phyloP scores from a whole-genome alignment of 495 filamentous ascomycete species.

The Daldinia loculata region DNA sequence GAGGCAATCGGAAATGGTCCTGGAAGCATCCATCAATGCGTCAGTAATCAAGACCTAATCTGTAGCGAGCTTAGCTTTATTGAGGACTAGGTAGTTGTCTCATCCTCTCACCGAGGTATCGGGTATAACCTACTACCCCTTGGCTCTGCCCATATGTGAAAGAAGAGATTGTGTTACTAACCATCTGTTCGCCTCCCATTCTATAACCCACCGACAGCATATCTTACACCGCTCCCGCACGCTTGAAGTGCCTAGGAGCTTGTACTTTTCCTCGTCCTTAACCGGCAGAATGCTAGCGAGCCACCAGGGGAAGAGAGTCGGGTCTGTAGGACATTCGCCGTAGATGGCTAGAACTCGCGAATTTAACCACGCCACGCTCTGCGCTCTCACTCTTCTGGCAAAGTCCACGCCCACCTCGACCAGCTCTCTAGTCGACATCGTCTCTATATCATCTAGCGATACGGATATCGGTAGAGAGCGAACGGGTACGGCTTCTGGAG shows the following conservation, averaged over 20 bases:
- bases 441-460: conserved; percentile 58
- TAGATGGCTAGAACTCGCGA: conserved; percentile 75
- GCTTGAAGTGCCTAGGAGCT: conserved; percentile 71
- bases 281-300: conserved; percentile 84
- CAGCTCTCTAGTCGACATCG: conserved; percentile 74
- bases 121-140: neutral
- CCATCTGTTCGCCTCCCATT: conserved; percentile 76
- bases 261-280: conserved; percentile 80
- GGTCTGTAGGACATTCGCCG: conserved; percentile 77
- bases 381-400: conserved; percentile 68
- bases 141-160: neutral
- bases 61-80: conserved; percentile 15
- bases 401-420: conserved; percentile 71
- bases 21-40: conserved; percentile 23
- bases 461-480: conserved; percentile 24
- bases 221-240: conserved; percentile 85
- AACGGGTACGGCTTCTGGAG: neutral
- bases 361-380: conserved; percentile 77
- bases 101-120: neutral
- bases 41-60: conserved; percentile 31
- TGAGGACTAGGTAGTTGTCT: neutral
- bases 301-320: conserved; percentile 87
- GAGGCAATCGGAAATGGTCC: conserved; percentile 43
- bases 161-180: conserved; percentile 56
- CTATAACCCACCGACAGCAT: conserved; percentile 75